A percentile compares a stretch with the other conserved stretches of the same genome.
phyloP scores from a whole-genome alignment of 2,329 filamentous ascomycete genomes.

The Botryotinia narcissicola region DNA sequence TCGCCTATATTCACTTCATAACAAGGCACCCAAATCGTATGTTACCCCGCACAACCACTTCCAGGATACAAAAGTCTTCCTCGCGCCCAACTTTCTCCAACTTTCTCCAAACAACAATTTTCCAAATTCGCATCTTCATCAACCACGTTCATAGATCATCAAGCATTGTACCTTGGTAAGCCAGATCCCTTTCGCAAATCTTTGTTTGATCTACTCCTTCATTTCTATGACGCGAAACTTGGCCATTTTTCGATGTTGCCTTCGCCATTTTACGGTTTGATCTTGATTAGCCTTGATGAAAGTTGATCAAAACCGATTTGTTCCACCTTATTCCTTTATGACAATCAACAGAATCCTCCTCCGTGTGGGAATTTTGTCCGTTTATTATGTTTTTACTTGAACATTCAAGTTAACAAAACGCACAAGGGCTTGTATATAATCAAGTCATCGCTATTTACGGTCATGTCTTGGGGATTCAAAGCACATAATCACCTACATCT shows the following conservation, averaged over 20 bases:
- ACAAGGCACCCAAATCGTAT: neutral
- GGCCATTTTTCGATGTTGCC: neutral
- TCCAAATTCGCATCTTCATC: neutral
- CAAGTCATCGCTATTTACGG: neutral
- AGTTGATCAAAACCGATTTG: neutral
- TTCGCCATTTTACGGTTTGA: neutral
- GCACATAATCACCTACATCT: neutral
- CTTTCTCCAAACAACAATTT: neutral
- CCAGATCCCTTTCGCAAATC: neutral
- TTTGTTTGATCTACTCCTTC: neutral
- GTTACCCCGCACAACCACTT: neutral
- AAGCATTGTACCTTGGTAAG: neutral
- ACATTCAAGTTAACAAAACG: neutral
- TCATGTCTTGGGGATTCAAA: neutral
- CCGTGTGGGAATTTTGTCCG: rapidly evolving
- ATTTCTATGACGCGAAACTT: neutral
- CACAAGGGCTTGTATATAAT: neutral
- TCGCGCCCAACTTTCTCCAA: neutral
- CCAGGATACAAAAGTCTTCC: neutral
- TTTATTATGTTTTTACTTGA: neutral
- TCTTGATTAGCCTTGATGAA: neutral
- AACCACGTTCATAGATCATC: neutral
- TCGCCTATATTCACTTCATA: neutral
- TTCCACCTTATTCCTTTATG: neutral
- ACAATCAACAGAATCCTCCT: neutral